These are phyloP conservation scores for Podospora pseudoanserina DNA, from an alignment of 495 filamentous ascomycete genomes.

Conservation along the genomic window DNA sequence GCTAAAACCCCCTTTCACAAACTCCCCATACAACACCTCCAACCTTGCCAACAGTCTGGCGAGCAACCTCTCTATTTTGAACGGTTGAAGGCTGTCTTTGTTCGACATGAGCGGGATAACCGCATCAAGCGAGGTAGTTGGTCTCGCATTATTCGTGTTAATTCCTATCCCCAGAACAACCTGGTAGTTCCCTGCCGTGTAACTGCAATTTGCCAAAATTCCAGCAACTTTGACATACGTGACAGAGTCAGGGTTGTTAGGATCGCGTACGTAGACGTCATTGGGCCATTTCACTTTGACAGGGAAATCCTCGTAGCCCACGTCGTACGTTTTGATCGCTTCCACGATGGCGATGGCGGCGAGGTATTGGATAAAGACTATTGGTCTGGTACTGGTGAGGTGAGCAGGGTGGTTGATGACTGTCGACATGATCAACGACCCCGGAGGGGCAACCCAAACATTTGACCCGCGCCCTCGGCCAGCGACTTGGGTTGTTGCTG, in stretches of 20 bases:
- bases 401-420: conserved; percentile 76
- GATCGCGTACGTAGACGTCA: conserved; percentile 85
- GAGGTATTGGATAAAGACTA: conserved; percentile 93
- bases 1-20: conserved; percentile 69
- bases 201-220: conserved; percentile 88
- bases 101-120: conserved; percentile 49
- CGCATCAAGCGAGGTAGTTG: conserved; percentile 81
- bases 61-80: conserved; percentile 76
- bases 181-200: conserved; percentile 71
- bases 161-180: conserved; percentile 87
- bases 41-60: conserved; percentile 78
- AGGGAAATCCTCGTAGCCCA: conserved; percentile 62
- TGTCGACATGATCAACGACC: conserved; percentile 78
- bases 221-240: conserved; percentile 88
- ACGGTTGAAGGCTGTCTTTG: conserved; percentile 40
- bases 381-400: conserved; percentile 67
- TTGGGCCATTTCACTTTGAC: conserved; percentile 97
- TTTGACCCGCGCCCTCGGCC: conserved; percentile 90
- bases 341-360: conserved; percentile 85
- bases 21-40: conserved; percentile 71
- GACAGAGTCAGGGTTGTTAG: conserved; percentile 54
- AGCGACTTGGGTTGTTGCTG: conserved; percentile 86
- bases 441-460: conserved; percentile 90
- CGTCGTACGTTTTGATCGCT: conserved; percentile 76
- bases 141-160: conserved; percentile 80